Evolutionary conservation across 495 filamentous ascomycete genomes (phyloP).

Genomic region (Lindgomyces ingoldianus): DNA sequence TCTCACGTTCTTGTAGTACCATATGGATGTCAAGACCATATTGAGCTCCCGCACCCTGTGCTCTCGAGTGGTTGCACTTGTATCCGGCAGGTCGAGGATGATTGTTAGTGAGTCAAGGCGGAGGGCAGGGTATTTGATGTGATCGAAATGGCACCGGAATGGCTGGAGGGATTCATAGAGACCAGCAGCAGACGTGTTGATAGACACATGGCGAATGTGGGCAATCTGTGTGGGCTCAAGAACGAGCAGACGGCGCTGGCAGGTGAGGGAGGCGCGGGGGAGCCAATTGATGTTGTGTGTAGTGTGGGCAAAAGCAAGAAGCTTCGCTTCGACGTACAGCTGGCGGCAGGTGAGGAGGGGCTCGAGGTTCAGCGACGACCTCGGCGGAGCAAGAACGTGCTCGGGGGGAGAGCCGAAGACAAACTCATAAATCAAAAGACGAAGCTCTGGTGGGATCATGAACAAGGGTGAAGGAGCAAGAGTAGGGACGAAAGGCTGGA

Average conservation of each 20-base stretch:
- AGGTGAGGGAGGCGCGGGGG: neutral
- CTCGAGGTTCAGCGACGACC: constrained; percentile 1
- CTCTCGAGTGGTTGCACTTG: neutral
- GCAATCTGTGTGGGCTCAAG: constrained; percentile 3
- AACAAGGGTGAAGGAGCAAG: neutral
- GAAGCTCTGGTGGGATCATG: constrained; percentile 5
- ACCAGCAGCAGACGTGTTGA: neutral
- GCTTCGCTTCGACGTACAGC: constrained; percentile 16
- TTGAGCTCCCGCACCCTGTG: constrained; percentile 1
- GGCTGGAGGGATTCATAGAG: constrained; percentile 10
- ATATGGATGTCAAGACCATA: constrained; percentile 4
- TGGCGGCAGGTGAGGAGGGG: constrained; percentile 20
- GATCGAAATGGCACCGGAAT: constrained; percentile 16
- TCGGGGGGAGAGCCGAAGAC: neutral
- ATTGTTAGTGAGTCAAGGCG: constrained; percentile 21
- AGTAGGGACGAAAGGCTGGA: neutral
- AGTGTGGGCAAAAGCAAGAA: constrained; percentile 15
- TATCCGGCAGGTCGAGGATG: constrained; percentile 4
- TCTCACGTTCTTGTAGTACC: constrained; percentile 16
- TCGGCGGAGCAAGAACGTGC: neutral
- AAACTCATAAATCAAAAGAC: constrained; percentile 12
- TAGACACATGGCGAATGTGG: constrained; percentile 3
- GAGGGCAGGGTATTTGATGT: constrained; percentile 3
- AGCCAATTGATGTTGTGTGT: constrained; percentile 15
- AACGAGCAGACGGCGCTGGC: neutral